phyloP scores from a whole-genome alignment of 106 monocot genomes.

The Iris macrosiphon region DNA sequence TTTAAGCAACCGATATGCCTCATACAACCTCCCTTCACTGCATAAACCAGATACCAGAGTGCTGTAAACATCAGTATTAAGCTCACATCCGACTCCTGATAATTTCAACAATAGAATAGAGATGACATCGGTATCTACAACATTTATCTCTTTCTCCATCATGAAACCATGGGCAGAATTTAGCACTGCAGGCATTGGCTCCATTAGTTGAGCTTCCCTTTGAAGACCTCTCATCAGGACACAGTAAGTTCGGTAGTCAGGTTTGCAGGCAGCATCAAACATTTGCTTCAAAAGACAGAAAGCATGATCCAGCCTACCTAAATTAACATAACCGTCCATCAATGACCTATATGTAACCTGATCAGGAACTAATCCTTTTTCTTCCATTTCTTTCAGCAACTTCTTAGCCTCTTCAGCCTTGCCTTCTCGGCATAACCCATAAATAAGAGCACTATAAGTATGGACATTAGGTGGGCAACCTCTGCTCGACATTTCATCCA shows the following conservation, averaged over 20 bases:
- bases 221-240: conserved; percentile 60
- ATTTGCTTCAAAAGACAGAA: conserved; percentile 49
- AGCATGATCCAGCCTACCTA: conserved; percentile 40
- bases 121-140: conserved; percentile 27
- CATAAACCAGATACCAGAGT: conserved; percentile 53
- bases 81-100: conserved; percentile 34
- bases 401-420: conserved; percentile 57
- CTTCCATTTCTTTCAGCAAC: conserved; percentile 32
- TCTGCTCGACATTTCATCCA: conserved; percentile 50
- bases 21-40: conserved; percentile 63
- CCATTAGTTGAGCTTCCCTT: conserved; percentile 24
- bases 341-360: conserved; percentile 57
- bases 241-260: conserved; percentile 43
- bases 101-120: conserved; percentile 46
- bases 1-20: conserved; percentile 49
- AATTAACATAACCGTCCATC: conserved; percentile 54
- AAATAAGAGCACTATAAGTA: conserved; percentile 68
- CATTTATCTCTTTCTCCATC: conserved; percentile 17
- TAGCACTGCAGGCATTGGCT: conserved; percentile 28
- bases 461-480: conserved; percentile 55
- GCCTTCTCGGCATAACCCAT: conserved; percentile 69
- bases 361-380: conserved; percentile 49
- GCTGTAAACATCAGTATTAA: conserved; percentile 27
- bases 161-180: conserved; percentile 17
- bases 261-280: conserved; percentile 44